Conservation (phyloP, 164 flowering plant species). For the Echeveria elegans region DNA sequence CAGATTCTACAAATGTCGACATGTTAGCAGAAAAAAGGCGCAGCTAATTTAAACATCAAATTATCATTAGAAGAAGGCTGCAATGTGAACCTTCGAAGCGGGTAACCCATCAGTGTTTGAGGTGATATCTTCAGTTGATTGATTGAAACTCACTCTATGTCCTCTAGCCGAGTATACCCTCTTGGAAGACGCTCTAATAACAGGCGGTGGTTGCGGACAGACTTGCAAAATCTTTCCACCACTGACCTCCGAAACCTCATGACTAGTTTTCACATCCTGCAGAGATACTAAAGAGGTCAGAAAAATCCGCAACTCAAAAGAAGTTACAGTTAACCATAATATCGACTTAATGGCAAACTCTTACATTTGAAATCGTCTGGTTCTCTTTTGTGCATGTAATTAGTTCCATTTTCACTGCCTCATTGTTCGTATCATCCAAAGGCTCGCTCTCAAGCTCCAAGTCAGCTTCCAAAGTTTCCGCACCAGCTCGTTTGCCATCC, state of each 20-base stretch:
- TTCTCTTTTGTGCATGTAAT: not conserved
- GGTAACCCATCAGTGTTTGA: not conserved
- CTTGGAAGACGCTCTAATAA: not conserved
- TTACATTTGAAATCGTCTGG: not conserved
- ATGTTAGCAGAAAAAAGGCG: not conserved
- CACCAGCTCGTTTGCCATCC: not conserved
- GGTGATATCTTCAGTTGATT: not conserved
- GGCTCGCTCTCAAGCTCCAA: not conserved
- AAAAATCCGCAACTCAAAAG: too few relatives aligned
- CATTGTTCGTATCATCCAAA: not conserved
- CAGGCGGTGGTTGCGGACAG: not conserved
- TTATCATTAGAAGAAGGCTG: not conserved
- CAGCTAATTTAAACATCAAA: too few relatives aligned
- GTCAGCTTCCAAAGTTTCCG: not conserved
- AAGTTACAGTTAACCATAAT: not conserved
- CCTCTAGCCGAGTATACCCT: not conserved
- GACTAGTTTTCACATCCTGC: not conserved
- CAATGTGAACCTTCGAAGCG: not conserved
- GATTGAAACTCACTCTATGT: not conserved
- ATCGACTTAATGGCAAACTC: not conserved
- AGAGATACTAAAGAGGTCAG: not conserved
- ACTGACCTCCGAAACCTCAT: not conserved
- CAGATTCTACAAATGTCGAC: not conserved
- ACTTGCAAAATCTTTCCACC: not conserved
- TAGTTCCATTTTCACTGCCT: not conserved